A percentile compares a stretch with the other conserved stretches of the same genome.
These are phyloP conservation scores for Thinopyrum elongatum DNA, from an alignment of 176 grass and related monocot species.

Conservation along the genomic window DNA sequence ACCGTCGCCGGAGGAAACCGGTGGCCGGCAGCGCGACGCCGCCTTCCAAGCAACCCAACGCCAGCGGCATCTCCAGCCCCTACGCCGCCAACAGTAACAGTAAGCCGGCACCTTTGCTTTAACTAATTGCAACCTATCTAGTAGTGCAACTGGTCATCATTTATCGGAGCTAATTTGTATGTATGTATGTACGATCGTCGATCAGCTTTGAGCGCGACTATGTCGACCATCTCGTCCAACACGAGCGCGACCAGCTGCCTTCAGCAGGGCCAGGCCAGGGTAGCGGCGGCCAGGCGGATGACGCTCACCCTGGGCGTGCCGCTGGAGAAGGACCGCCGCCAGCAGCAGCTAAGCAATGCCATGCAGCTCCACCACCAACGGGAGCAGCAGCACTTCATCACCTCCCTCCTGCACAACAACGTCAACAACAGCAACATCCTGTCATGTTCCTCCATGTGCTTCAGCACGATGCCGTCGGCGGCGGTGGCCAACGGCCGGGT, in stretches of 20 bases:
- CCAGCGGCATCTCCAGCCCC: background rate
- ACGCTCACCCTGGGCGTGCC: slow-evolving; percentile 40
- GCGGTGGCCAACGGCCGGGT: slow-evolving; percentile 14
- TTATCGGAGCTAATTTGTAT: background rate
- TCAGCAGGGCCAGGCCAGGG: background rate
- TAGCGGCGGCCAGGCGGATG: slow-evolving; percentile 30
- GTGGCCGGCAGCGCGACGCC: background rate
- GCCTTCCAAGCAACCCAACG: too few species aligned
- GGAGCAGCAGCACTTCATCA: slow-evolving; percentile 11
- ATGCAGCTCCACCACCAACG: slow-evolving; percentile 13
- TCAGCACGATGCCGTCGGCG: slow-evolving; percentile 24
- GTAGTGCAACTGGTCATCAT: background rate
- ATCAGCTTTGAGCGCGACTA: slow-evolving; percentile 28
- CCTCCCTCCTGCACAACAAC: background rate
- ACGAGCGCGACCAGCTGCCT: slow-evolving; percentile 54
- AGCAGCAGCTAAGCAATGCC: background rate
- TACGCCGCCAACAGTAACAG: slow-evolving; percentile 39
- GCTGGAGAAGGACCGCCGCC: slow-evolving; percentile 6
- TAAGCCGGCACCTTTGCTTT: background rate
- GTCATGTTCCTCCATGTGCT: slow-evolving; percentile 43
- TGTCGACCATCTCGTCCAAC: slow-evolving; percentile 53
- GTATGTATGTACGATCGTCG: background rate
- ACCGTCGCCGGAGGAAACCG: slow-evolving; percentile 73
- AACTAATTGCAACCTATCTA: background rate
- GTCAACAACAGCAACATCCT: slow-evolving; percentile 30